Evolutionary conservation across 1,284 basidiomycete genomes (phyloP), one percentile per base, ranked within the genome.

Genomic region (Cryptococcus jaspeensis): DNA sequence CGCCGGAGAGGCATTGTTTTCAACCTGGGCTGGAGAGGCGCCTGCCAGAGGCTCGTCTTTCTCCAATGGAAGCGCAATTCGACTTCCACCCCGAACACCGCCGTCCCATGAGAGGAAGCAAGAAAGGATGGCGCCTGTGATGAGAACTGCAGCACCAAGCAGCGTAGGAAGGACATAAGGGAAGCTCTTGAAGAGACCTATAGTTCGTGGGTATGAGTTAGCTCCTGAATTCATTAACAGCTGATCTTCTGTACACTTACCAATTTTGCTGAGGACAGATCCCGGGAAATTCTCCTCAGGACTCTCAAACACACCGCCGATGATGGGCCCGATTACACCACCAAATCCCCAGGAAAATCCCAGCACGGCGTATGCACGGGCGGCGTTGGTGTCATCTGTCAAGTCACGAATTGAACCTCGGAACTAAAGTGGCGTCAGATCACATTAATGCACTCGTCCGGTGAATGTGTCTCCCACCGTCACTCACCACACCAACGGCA

Each of bases 321-420:
- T 83, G 61, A 94, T 89, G n/a, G 75, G 75, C 55, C 75, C 75
- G 13, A 77, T 65, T 7, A 77, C 75, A 61, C 92, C 93, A 62
- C 94, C 94, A 70, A 97, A 86, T 61, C 93, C 94, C 94, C 94
- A 97, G 63, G 87, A 92, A 77, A 96, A 96, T 20, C 92, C 93
- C 52, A 97, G 82, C 63, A 94, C 90, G 47, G 92, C 92, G 73
- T 96, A 96, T 15, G 94, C 94, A 63, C 92, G 84, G 37, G 90
- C 90, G 76, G 96, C 93, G 74, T 97, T 97, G 54, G 86, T 90
- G 40, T 75, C 75, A 51, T 77, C 73, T 40, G 95, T 95, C 56
- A 99, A 84, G 60, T 89, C 88, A 22, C 90, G 81, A 43, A 99
- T 87, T 7, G 88, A 90, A 20, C 92, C 91, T 65, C 93, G 69